Evolutionary conservation across 2,329 filamentous ascomycete genomes (phyloP).

Genomic region (Xylariaceae sp.): DNA sequence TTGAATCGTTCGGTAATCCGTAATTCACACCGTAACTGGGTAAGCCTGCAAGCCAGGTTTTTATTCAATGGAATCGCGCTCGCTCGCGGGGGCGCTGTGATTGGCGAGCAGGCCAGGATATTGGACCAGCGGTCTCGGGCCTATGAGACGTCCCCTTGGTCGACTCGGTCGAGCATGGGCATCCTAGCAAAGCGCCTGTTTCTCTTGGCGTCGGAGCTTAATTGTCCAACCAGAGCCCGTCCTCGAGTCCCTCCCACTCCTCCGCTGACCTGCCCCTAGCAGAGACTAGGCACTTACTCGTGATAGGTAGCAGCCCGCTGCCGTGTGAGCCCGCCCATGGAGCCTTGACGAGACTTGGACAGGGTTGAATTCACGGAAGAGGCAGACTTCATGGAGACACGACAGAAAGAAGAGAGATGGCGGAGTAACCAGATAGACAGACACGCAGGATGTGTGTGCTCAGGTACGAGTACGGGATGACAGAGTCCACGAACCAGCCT

Average conservation of each 20-base stretch:
- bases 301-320: not conserved
- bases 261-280: constrained; percentile 24
- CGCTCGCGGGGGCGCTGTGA: constrained; percentile 26
- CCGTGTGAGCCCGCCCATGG: not conserved
- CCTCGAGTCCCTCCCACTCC: constrained; percentile 20
- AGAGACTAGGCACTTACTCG: constrained; percentile 2
- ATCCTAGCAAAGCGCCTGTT: constrained; percentile 23
- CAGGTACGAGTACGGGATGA: not conserved
- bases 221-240: constrained; percentile 26
- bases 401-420: too few relatives aligned
- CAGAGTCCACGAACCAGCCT: not conserved
- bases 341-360: too few relatives aligned
- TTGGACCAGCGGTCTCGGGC: constrained; percentile 15
- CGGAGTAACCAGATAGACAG: too few relatives aligned
- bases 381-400: too few relatives aligned
- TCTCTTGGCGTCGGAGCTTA: constrained; percentile 26
- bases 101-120: constrained; percentile 33
- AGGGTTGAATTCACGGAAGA: not conserved
- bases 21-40: constrained; percentile 9
- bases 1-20: not conserved
- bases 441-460: too few relatives aligned
- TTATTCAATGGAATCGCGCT: constrained; percentile 35
- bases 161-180: constrained; percentile 22
- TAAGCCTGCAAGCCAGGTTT: not conserved
- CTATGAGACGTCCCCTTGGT: constrained; percentile 34